Evolutionary conservation across 345 rosid genomes (phyloP), one percentile per base, ranked within the genome.

Genomic region (Populus euphratica): DNA sequence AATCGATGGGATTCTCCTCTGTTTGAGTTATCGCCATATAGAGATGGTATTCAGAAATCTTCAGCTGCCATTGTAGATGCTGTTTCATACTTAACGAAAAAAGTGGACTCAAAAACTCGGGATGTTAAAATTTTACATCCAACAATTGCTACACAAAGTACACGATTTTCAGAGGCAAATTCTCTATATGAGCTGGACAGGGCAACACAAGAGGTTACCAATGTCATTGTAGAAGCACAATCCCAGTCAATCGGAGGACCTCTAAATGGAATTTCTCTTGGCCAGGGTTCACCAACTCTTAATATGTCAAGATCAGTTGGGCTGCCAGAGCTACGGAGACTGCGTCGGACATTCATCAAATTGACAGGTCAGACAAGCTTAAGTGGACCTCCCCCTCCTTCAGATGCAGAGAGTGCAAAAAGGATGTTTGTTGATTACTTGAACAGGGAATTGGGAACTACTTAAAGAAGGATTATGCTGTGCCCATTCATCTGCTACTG

Each of bases 1-100:
- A 96, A 88, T 80, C 86, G 98, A 0, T 96, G 99, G 99, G 99
- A 96, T 83, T 93, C 98, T 2, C 98, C 99, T 36, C 85, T 92
- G 80, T 96, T 92, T 67, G 97, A 94, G 81, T 75, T 96, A 63
- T 85, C 79, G 85, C 95, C 97, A 8, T 72, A 63, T 72, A 85
- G 74, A 50, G 92, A 90, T 29, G 91, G 83, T 27, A 86, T 91
- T 62, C 87, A 85, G 66, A 89, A 89, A 78, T 88, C 89, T 31
- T 89, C 92, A 56, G 80, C 87, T 76, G 90, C 91, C 76, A 87
- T 94, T 36, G 16, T 49, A 44, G 97, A 94, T 68, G 93, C 92
- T 44, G 92, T 96, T 85, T 87, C 89, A 0, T 92, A 96, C 86
- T 79, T 92, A 71, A 96, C 97, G 4, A 90, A 92, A 81, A 86